Evolutionary conservation across 345 rosid species (phyloP), one percentile per base, ranked within the genome.

Genomic region (Aurinia saxatilis): DNA sequence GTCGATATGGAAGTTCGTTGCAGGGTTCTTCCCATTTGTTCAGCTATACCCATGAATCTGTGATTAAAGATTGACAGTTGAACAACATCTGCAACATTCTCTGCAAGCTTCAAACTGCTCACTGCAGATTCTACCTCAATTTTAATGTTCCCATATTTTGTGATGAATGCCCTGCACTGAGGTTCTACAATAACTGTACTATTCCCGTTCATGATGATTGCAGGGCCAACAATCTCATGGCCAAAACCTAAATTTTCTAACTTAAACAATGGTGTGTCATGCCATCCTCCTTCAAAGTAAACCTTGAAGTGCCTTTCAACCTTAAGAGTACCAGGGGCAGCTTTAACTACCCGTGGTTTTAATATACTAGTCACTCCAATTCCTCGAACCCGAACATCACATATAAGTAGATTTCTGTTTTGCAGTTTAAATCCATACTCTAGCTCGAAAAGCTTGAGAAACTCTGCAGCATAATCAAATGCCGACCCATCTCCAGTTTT

Each of bases 11-110:
- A 93, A 71, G 97, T 93, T 69, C 99, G 81, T 77, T 93, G 99
- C 16, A 93, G 76, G 3, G 99, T 90, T 51, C 96, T 79, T 56
- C 99, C 99, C 99, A 93, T 93, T 70, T 93, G 99, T 57, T 93
- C 99, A 48, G 99, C 99, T 40, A 93, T 90, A 46, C 99, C 99
- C 99, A 93, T 93, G 73, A 90, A 93, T 52, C 99, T 80, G 78
- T 93, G 90, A 74, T 84, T 87, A 73, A 93, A 93, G 54, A 93
- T 90, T 27, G 99, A 93, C 10, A 93, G 82, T 63, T 87, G 99
- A 66, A 93, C 99, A 16, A 93, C 99, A 80, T 87, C 99, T 66
- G 96, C 99, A 63, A 89, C 87, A 27, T 84, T 80, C 59, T 83
- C 83, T 0, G 80, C 72, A 39, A 82, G 76, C 77, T 81, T 77